These are phyloP conservation scores for Iris pallida DNA, from an alignment of 116 monocot genomes.

Conservation along the genomic window DNA sequence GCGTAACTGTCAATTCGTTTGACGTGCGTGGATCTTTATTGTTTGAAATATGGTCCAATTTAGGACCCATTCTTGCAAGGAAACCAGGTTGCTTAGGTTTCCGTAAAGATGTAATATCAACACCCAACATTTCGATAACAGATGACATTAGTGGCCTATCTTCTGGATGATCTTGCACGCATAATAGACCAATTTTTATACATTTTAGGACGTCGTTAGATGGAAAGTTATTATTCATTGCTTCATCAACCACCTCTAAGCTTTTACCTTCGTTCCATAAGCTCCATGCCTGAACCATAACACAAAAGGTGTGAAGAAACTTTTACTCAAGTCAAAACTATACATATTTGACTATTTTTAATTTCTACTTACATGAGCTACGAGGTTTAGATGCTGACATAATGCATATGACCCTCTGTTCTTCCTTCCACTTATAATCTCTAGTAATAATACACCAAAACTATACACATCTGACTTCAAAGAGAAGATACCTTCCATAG, in stretches of 20 bases:
- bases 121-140: no score
- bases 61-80: no score
- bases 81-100: no score
- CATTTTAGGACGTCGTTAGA: constrained; percentile 20
- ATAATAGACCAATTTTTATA: constrained; percentile 39
- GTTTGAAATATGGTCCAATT: no score
- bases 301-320: neutral
- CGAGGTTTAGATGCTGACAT: constrained; percentile 13
- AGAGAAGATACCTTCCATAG: no score
- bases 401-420: constrained; percentile 12
- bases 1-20: no score
- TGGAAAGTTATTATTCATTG: constrained; percentile 7
- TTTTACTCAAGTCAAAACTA: neutral
- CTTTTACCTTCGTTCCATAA: constrained; percentile 32
- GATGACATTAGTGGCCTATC: no score
- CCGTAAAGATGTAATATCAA: no score
- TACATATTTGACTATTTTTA: neutral
- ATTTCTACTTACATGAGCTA: constrained; percentile 29
- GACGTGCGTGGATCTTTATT: no score
- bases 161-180: constrained; percentile 39
- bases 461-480: constrained; percentile 29
- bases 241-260: constrained; percentile 21
- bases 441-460: constrained; percentile 34
- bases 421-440: constrained; percentile 31
- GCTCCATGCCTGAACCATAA: constrained; percentile 36